Percentiles rank a stretch among this genome's conserved stretches.
Evolutionary conservation across 148 eudicot genomes (phyloP).

Genomic region (Nepenthes gracilis): DNA sequence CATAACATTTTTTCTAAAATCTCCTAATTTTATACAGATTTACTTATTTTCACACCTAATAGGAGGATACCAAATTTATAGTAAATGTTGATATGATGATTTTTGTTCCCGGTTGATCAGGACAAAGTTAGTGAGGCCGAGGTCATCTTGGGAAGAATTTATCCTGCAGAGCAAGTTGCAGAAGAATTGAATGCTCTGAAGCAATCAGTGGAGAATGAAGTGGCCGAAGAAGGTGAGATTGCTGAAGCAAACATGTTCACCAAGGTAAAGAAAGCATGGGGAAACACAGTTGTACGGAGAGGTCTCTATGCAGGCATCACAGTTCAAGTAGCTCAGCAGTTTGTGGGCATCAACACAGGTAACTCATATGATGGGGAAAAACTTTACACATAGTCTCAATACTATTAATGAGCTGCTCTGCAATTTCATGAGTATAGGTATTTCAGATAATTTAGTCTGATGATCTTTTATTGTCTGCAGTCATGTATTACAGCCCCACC

Average conservation of each 20-base stretch:
- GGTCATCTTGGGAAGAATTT: constrained; percentile 53
- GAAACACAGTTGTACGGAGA: constrained; percentile 47
- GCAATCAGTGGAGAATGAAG: constrained; percentile 44
- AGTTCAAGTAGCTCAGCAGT: constrained; percentile 67
- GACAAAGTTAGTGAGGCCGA: constrained; percentile 33
- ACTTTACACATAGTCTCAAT: no score
- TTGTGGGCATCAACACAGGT: constrained; percentile 75
- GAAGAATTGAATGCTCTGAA: constrained; percentile 55
- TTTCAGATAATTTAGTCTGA: no score
- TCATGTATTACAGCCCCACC: constrained; percentile 81
- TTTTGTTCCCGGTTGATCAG: neutral
- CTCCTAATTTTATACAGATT: no score
- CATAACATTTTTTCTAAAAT: no score
- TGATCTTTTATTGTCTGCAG: neutral
- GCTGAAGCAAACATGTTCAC: constrained; percentile 22
- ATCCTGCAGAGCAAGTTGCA: constrained; percentile 49
- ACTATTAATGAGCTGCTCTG: no score
- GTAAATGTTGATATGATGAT: no score
- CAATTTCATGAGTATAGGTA: no score
- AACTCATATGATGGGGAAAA: neutral
- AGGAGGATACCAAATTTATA: no score
- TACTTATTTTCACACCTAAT: no score
- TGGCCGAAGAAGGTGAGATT: constrained; percentile 27
- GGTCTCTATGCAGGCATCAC: constrained; percentile 77
- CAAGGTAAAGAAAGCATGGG: constrained; percentile 38